phyloP scores from a whole-genome alignment of 177 flowering plant species.

The Vitis hybrid region DNA sequence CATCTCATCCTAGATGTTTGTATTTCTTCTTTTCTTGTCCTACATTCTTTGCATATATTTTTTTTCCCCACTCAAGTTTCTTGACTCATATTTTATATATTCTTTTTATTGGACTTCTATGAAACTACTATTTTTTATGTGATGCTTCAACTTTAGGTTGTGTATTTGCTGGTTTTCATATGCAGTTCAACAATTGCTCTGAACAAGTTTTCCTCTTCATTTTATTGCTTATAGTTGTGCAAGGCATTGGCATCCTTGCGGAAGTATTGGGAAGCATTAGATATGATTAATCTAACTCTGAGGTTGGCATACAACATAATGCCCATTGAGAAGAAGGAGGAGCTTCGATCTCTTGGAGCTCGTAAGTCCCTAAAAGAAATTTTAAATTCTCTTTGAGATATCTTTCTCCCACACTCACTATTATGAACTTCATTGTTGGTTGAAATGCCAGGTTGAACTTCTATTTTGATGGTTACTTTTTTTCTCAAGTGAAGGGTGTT shows the following conservation, averaged over 20 bases:
- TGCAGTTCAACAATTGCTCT: not conserved
- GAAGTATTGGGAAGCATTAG: constrained; percentile 71
- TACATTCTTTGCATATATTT: not conserved
- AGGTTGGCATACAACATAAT: constrained; percentile 44
- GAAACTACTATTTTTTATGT: too few species aligned
- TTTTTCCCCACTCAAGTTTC: not conserved
- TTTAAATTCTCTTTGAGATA: not conserved
- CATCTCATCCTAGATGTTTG: constrained; percentile 62
- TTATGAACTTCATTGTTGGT: not conserved
- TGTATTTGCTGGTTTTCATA: not conserved
- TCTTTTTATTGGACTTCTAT: too few species aligned
- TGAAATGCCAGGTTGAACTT: not conserved
- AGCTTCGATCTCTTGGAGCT: constrained; percentile 78
- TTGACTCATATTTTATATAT: too few species aligned
- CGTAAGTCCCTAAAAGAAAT: constrained; percentile 40
- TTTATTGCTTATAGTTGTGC: constrained; percentile 49
- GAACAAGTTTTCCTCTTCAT: not conserved
- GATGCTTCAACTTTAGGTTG: not conserved
- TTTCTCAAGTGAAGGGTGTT: not conserved
- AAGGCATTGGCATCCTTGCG: constrained; percentile 62
- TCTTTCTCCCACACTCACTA: not conserved
- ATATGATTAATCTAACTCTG: constrained; percentile 56
- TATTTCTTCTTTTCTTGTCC: constrained; percentile 10
- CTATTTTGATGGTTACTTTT: not conserved
- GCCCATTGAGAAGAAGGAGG: constrained; percentile 60